Evolutionary conservation across 148 eudicot genomes (phyloP).

Genomic region (Rhododendron mucronatum): DNA sequence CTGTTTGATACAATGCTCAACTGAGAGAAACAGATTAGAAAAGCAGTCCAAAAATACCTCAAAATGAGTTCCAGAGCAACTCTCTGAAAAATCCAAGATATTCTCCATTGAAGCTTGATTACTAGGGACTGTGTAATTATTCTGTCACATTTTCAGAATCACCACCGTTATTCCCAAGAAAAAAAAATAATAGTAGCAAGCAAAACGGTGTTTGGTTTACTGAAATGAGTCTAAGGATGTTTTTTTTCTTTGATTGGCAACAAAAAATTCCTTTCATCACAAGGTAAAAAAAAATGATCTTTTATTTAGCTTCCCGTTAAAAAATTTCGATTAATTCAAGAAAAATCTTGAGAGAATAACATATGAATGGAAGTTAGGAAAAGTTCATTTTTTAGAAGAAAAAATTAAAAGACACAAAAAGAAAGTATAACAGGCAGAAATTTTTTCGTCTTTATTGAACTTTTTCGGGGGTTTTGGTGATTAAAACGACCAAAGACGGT

Average conservation of each 20-base stretch:
- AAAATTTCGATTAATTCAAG: not conserved
- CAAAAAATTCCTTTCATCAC: too few species aligned
- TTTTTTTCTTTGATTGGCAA: not conserved
- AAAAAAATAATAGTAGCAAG: not conserved
- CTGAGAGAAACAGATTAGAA: not conserved
- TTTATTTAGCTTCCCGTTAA: not conserved
- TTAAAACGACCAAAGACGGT: too few species aligned
- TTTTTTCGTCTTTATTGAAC: too few species aligned
- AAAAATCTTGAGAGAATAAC: not conserved
- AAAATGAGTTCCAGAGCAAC: constrained; percentile 35
- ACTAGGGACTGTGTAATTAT: constrained; percentile 15
- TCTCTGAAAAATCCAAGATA: constrained; percentile 41
- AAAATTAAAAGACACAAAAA: too few species aligned
- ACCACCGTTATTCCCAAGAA: not conserved
- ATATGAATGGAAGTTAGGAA: not conserved
- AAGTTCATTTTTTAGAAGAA: not conserved
- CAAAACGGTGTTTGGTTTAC: not conserved
- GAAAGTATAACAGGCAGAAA: too few species aligned
- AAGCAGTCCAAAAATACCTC: not conserved
- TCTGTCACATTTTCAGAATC: constrained; percentile 17
- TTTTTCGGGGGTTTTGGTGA: too few species aligned
- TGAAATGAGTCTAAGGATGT: not conserved
- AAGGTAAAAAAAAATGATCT: not conserved
- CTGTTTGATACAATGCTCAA: not conserved
- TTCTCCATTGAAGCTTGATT: constrained; percentile 27